A percentile compares a stretch with the other conserved stretches of the same genome.
phyloP scores from a whole-genome alignment of 208 protist genomes.

The Naegleria gruberi region DNA sequence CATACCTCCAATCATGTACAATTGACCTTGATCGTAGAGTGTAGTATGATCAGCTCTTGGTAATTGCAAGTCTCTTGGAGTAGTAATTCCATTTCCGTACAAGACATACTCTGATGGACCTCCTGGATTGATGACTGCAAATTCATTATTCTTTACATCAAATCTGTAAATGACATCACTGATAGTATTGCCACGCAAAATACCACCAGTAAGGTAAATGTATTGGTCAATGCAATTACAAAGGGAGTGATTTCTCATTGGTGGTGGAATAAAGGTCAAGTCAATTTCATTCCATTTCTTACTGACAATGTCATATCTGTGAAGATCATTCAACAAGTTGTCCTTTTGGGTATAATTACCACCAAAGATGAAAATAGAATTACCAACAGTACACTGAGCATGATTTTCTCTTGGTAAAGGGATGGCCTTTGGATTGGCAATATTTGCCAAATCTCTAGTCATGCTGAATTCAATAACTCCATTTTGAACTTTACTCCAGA shows the following conservation, averaged over 20 bases:
- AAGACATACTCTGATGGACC: not conserved
- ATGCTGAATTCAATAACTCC: not conserved
- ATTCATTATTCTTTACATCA: not conserved
- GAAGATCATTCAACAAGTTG: not conserved
- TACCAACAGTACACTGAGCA: not conserved
- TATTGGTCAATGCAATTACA: not conserved
- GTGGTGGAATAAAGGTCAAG: not conserved
- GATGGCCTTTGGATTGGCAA: not conserved
- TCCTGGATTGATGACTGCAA: not conserved
- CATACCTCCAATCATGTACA: not conserved
- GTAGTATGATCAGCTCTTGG: not conserved
- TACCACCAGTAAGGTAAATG: not conserved
- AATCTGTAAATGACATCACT: not conserved
- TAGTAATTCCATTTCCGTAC: not conserved
- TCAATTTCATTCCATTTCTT: not conserved
- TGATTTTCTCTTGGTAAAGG: not conserved
- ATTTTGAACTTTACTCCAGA: no score
- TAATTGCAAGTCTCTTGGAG: not conserved
- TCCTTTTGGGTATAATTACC: not conserved
- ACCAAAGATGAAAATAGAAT: not conserved
- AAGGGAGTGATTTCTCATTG: not conserved
- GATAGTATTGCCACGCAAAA: not conserved
- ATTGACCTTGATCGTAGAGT: not conserved
- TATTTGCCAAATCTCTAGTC: not conserved
- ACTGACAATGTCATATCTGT: not conserved